A percentile compares a stretch with the other conserved stretches of the same genome.
phyloP scores from a whole-genome alignment of 169 alveolate genomes.

The Plasmodium gonderi region DNA sequence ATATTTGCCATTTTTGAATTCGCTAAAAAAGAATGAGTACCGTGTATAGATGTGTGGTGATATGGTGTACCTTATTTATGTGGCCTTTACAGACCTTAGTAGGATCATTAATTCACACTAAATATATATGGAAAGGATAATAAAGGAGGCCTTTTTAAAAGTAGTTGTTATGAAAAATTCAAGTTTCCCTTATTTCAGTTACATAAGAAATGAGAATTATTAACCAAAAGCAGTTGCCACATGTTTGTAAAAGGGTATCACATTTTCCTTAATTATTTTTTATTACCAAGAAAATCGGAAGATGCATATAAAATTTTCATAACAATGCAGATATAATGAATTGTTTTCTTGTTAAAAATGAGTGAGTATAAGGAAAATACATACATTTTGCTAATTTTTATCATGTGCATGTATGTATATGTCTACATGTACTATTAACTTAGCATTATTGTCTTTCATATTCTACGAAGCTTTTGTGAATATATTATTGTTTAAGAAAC shows the following conservation, averaged over 20 bases:
- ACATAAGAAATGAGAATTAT: not conserved
- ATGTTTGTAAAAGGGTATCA: not conserved
- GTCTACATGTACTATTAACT: not conserved
- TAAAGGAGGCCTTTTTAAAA: not conserved
- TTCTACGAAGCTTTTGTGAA: not conserved
- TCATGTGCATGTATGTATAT: not conserved
- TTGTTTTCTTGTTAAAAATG: not conserved
- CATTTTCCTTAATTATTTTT: not conserved
- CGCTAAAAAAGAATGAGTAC: not conserved
- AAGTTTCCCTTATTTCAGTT: not conserved
- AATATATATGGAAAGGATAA: not conserved
- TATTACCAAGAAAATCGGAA: not conserved
- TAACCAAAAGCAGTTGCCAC: not conserved
- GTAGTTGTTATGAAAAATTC: not conserved
- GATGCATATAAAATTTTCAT: not conserved
- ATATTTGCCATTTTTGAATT: not conserved
- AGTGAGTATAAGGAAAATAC: not conserved
- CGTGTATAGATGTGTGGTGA: not conserved
- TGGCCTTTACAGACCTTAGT: not conserved
- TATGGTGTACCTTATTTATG: not conserved
- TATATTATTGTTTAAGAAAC: not conserved
- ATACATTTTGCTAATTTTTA: no score
- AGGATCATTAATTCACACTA: not conserved
- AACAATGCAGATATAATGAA: not conserved
- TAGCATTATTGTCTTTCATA: not conserved